Evolutionary conservation across 768 basidiomycete genomes (phyloP), one percentile per base, ranked within the genome.

Genomic region (Psilocybe azurescens): DNA sequence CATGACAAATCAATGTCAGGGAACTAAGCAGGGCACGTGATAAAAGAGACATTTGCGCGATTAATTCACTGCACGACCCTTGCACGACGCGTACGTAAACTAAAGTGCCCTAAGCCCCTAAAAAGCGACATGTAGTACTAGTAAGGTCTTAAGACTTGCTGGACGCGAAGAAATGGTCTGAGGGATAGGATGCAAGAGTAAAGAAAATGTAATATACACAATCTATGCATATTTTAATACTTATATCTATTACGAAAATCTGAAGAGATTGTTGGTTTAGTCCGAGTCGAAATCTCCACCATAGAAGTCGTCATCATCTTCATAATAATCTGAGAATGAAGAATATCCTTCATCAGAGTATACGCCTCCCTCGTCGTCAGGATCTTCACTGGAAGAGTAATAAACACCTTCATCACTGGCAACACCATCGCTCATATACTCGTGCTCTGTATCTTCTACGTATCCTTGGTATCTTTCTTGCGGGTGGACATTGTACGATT

Each of bases 381-480:
- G 52, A 16, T 53, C 68, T 48, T 67, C 69, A 28, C 65, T 61
- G n/a, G 66, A 63, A 38, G 60, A 69, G 53, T 68, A 64, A 63
- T 68, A 69, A 29, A 62, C 67, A 11, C 65, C 63, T 33, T 71
- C 68, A 53, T 69, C 65, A 49, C 69, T 69, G 2, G 64, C 70
- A 32, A 67, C 60, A 14, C 66, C 70, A 39, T 68, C 68, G 60
- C 69, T 67, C 67, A 67, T 67, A 47, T 65, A 67, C 18, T 62
- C 65, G 10, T 56, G 56, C 44, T 69, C 66, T 10, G 32, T 6
- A 44, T 57, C 61, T 24, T 32, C 55, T 13, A 58, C 62, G 11
- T 66, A 65, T 51, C 55, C 58, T 36, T 59, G 50, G 38, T 59
- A 50, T 16, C 30, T 44, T 9, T 30, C 44, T 14, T 24, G 30